Evolutionary conservation across 441 rosid species (phyloP), one percentile per base, ranked within the genome.

Genomic region (Aleurites moluccanus): DNA sequence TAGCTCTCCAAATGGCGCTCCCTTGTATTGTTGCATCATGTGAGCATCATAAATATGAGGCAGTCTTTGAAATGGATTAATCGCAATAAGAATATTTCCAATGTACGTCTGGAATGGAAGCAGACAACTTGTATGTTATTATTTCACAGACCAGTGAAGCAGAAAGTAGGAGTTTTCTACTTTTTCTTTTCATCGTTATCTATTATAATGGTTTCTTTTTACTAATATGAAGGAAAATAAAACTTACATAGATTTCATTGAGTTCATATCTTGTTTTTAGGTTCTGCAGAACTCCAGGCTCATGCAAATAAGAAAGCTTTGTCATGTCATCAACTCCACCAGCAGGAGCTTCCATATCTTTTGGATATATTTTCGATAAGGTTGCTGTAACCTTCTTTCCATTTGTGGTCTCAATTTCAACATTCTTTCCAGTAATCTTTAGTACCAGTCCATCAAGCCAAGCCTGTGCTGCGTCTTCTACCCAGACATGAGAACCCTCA

Each of bases 251-350:
- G 74, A 95, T 95, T 86, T 95, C 99, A 81, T 95, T 95, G 59
- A 95, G 88, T 82, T 95, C 98, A 61, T 92, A 95, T 93, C 99
- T 88, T 30, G 75, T 77, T 80, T 84, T 91, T 52, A 95, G 82
- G 83, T 95, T 95, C 88, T 88, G 87, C 81, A 95, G 81, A 80
- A 95, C 98, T 81, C 99, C 99, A 72, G 99, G 99, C 81, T 95
- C 99, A 60, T 95, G 99, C 79, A 95, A 79, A 80, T 95, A 95
- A 15, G 99, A 95, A 15, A 95, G 89, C 86, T 93, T 95, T 74
- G 98, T 93, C 99, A 95, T 95, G 87, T 93, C 99, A 90, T 95
- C 98, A 77, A 95, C 99, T 65, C 99, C 99, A 53, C 97, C 99
- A 30, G 98, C 87, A 53, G 98, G 96, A 79, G 98, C 98, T 88